phyloP scores from a whole-genome alignment of 1,284 basidiomycete species.

The Tilletiaria anomala region DNA sequence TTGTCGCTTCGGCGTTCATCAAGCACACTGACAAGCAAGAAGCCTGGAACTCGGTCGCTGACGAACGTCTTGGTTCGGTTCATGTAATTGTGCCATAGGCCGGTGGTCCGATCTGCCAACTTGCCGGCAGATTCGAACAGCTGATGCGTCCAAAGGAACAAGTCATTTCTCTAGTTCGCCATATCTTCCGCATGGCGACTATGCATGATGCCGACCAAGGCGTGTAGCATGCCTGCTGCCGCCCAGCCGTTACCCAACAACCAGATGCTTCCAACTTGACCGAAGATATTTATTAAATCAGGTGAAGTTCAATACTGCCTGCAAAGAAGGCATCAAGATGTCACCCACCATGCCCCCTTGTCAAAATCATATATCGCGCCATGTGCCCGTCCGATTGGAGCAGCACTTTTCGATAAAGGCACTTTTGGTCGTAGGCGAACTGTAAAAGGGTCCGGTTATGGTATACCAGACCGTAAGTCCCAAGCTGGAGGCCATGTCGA shows the following conservation, averaged over 20 bases:
- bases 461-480: not conserved
- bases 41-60: conserved; percentile 23
- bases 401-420: conserved; percentile 53
- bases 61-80: conserved; percentile 22
- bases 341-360: not conserved
- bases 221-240: conserved; percentile 68
- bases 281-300: no score
- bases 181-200: conserved; percentile 48
- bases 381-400: not conserved
- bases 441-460: conserved; percentile 54
- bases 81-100: conserved; percentile 31
- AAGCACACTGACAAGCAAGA: conserved; percentile 17
- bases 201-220: conserved; percentile 56
- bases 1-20: no score
- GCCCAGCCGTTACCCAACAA: conserved; percentile 73
- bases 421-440: conserved; percentile 63
- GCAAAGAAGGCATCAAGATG: no score
- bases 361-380: not conserved
- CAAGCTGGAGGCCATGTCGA: conserved; percentile 1
- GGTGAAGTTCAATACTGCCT: no score
- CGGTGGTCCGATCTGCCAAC: conserved; percentile 41
- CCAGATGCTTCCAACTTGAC: no score
- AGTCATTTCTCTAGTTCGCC: conserved; percentile 48
- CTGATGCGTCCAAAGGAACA: conserved; percentile 55
- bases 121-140: conserved; percentile 59